These are phyloP conservation scores for Cucurbita ficifolia DNA, from an alignment of 306 rosid species.

Conservation along the genomic window DNA sequence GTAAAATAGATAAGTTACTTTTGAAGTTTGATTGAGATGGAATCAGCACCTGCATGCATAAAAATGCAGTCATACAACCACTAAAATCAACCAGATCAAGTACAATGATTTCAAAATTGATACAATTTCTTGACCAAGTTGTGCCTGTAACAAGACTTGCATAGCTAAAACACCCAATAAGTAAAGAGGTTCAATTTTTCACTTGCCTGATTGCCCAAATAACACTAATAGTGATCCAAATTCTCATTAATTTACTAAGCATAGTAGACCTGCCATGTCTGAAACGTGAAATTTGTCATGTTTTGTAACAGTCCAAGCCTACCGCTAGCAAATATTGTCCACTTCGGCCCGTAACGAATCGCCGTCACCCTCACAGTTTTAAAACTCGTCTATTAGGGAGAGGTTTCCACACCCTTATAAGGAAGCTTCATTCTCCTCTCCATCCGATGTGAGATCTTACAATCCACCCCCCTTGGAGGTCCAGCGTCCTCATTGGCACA, in stretches of 20 bases:
- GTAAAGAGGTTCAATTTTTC: not conserved
- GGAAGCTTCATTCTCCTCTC: too few species aligned
- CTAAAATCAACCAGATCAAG: not conserved
- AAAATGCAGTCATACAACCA: not conserved
- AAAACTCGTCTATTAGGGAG: too few species aligned
- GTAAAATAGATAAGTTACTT: constrained; percentile 43
- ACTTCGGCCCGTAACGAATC: too few species aligned
- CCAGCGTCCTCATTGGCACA: too few species aligned
- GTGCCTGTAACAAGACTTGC: not conserved
- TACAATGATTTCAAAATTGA: not conserved
- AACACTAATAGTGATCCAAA: not conserved
- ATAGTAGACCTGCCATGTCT: not conserved
- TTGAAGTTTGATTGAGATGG: constrained; percentile 27
- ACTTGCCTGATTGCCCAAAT: not conserved
- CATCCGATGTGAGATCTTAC: too few species aligned
- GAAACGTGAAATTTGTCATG: not conserved
- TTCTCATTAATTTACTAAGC: not conserved
- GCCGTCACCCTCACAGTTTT: too few species aligned
- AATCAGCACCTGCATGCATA: constrained; percentile 34
- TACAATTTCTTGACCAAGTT: not conserved
- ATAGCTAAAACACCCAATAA: not conserved
- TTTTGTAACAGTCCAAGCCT: not conserved
- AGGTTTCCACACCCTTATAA: too few species aligned
- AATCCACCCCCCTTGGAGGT: too few species aligned
- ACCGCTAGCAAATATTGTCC: too few species aligned